Base-by-base conservation (phyloP, 345 rosid species). In the Salix koriyanagi region DNA sequence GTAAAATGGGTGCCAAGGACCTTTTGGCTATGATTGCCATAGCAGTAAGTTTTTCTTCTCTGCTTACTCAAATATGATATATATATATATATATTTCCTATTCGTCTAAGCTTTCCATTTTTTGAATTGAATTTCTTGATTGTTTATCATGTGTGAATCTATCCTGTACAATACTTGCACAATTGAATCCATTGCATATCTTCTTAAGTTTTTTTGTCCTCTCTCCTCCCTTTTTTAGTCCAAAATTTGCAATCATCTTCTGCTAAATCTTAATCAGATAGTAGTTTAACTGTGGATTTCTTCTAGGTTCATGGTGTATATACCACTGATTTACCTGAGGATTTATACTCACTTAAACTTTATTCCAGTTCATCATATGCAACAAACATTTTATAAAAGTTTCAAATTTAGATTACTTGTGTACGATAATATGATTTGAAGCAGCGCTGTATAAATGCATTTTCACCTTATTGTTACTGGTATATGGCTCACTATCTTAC, bases 1-100 rank as follows among this genome's bases (percentile, higher is more conserved):
- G 98, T 15, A 88, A 85, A 86, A 86, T 74, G 75, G 99, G 99
- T 76, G 97, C 90, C 69, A 90, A 91, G 81, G 91, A 93, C 84
- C 92, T 96, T 85, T 83, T 93, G 75, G 84, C 94, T 72, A 78
- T 96, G 82, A 83, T 90, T 64, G 94, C 83, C 76, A 88, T 89
- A 28, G 94, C 90, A 88, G 99, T 95, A 87, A 85, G 94, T 79
- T 75, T 75, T 74, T 79, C 26, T 58, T 73, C 19, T 10, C 7
- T 6, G 12, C 65, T 4, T 15, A 19, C 48, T 73, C 37, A 56
- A 42, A 61, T 69, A 42, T 46, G 32, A 32, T 32, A 32, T 4
- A 4, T 32, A 32, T 4, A 61, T 5, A 34, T 5, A 34, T 34
- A 34, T 34, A 34, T 71, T 1, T 30, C 4, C 18, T 69, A 28